Evolutionary conservation across 805 yeast species (phyloP).

Genomic region (Yarrowia sp.): DNA sequence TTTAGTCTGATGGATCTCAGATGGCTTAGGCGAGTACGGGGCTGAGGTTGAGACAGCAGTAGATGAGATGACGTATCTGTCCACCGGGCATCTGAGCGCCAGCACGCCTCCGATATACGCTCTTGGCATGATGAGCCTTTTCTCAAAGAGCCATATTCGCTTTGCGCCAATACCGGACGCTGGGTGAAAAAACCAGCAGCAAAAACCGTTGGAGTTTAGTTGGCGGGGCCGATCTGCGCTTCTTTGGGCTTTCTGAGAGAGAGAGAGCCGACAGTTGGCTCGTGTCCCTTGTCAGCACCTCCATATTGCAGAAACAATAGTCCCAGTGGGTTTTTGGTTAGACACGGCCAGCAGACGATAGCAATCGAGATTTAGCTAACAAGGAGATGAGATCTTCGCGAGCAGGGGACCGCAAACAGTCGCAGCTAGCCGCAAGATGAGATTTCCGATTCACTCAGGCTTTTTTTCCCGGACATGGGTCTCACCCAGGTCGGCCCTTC

Average conservation of each 20-base stretch:
- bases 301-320: neutral
- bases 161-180: neutral
- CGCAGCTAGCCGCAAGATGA: too few relatives aligned
- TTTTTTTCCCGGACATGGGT: slow-evolving; percentile 2
- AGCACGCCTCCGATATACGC: neutral
- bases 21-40: neutral
- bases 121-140: neutral
- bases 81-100: neutral
- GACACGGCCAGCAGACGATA: neutral
- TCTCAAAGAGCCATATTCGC: neutral
- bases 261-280: neutral
- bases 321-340: neutral
- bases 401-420: too few relatives aligned
- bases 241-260: neutral
- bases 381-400: neutral
- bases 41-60: neutral
- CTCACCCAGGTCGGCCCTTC: slow-evolving; percentile 3
- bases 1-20: neutral
- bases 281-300: slow-evolving; percentile 2
- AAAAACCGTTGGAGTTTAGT: slow-evolving; percentile 25
- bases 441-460: slow-evolving; percentile 1
- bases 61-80: neutral
- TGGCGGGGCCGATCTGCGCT: neutral
- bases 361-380: slow-evolving; percentile 7
- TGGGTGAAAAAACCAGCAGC: neutral